Evolutionary conservation across 768 basidiomycete species (phyloP).

Genomic region (Tricholoma furcatifolium): DNA sequence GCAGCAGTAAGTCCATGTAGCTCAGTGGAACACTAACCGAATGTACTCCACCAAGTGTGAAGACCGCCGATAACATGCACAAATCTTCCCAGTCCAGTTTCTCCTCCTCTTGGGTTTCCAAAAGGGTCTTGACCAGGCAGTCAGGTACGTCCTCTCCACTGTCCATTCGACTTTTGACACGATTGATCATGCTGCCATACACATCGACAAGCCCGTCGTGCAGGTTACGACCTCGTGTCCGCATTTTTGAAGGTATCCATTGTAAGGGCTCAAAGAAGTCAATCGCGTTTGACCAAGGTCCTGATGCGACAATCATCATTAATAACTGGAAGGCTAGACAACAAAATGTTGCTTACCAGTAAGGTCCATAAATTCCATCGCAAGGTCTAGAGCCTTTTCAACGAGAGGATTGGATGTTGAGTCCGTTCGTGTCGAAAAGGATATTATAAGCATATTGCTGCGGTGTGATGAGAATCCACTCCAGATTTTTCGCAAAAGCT

Average conservation of each 20-base stretch:
- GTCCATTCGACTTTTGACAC: constrained; percentile 33
- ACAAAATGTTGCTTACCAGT: constrained; percentile 8
- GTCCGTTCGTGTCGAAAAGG: constrained; percentile 41
- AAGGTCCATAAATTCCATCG: constrained; percentile 42
- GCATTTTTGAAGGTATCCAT: constrained; percentile 33
- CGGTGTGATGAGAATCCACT: background rate
- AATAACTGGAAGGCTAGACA: constrained; percentile 1
- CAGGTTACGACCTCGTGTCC: constrained; percentile 35
- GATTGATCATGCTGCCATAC: constrained; percentile 36
- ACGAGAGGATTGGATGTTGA: constrained; percentile 35
- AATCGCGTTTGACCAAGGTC: constrained; percentile 41
- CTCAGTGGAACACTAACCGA: constrained; percentile 27
- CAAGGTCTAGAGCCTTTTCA: constrained; percentile 30
- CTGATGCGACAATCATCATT: constrained; percentile 22
- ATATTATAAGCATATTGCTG: constrained; percentile 45
- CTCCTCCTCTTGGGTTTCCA: constrained; percentile 32
- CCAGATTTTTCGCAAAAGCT: background rate
- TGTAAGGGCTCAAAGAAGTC: constrained; percentile 45
- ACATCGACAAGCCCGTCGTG: constrained; percentile 33
- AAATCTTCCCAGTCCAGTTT: constrained; percentile 37
- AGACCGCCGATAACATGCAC: constrained; percentile 35
- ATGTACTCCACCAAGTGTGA: constrained; percentile 42
- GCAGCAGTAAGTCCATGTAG: background rate
- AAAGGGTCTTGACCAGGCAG: constrained; percentile 39
- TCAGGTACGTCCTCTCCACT: constrained; percentile 37